Percentiles rank a stretch among this genome's conserved stretches.
Conservation (phyloP, 2,329 filamentous ascomycete species). For the Cladosporium phlei region DNA sequence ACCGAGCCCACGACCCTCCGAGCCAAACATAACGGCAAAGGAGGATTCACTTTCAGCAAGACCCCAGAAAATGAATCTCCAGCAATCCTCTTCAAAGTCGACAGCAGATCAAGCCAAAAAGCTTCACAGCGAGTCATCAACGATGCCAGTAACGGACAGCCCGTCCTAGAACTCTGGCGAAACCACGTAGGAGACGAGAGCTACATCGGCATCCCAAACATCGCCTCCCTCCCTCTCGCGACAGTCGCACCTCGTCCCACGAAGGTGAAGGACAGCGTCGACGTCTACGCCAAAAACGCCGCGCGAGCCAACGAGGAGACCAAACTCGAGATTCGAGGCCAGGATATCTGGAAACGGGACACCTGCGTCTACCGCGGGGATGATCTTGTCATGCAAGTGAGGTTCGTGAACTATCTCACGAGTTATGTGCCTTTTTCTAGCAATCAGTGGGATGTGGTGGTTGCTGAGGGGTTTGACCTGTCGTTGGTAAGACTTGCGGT, state of each 20-base stretch:
- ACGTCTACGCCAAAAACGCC: background rate
- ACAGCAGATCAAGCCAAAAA: background rate
- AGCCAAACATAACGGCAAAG: constrained; percentile 1
- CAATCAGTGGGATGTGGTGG: constrained; percentile 1
- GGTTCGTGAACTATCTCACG: constrained; percentile 1
- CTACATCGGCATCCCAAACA: background rate
- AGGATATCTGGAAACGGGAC: constrained; percentile 6
- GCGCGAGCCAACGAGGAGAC: background rate
- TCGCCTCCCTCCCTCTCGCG: background rate
- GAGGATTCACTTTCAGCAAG: constrained; percentile 1
- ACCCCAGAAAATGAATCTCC: background rate
- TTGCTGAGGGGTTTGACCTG: background rate
- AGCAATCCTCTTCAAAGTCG: background rate
- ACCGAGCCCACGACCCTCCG: background rate
- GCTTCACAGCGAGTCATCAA: background rate
- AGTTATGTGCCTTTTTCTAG: constrained; percentile 8
- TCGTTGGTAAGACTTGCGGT: background rate
- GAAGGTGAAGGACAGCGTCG: background rate
- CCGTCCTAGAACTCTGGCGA: constrained; percentile 1
- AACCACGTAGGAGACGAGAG: background rate
- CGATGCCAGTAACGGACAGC: background rate
- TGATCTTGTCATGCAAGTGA: background rate
- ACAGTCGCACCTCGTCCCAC: background rate
- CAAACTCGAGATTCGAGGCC: constrained; percentile 1
- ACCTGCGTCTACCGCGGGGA: constrained; percentile 1